A percentile compares a stretch with the other conserved stretches of the same genome.
phyloP scores from a whole-genome alignment of 257 asterid genomes.

The Solanum pimpinellifolium region DNA sequence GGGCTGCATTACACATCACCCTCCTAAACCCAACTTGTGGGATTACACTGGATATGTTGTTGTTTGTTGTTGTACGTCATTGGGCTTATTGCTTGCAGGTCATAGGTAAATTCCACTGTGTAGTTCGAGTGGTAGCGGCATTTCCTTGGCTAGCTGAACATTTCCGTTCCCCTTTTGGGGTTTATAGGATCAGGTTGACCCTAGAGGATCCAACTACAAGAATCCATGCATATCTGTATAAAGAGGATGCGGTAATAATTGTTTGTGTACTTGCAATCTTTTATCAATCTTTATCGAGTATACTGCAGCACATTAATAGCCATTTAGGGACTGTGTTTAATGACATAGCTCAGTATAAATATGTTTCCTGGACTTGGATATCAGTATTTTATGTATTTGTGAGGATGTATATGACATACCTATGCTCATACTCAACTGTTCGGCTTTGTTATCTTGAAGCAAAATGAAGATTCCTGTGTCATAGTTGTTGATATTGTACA shows the following conservation, averaged over 20 bases:
- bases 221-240: constrained; percentile 60
- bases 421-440: not conserved
- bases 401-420: not conserved
- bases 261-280: not conserved
- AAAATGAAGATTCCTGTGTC: not conserved
- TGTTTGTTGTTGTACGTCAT: not conserved
- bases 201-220: constrained; percentile 93
- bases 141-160: constrained; percentile 47
- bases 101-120: constrained; percentile 43
- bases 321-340: not conserved
- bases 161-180: constrained; percentile 43
- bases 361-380: not conserved
- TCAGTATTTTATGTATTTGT: not conserved
- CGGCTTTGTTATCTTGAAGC: not conserved
- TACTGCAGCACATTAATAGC: not conserved
- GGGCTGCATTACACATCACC: not conserved
- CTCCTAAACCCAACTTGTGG: not conserved
- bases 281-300: not conserved
- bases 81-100: constrained; percentile 36
- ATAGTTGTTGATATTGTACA: not conserved
- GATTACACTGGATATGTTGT: not conserved
- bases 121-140: constrained; percentile 60
- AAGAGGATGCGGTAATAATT: constrained; percentile 64
- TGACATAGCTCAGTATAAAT: not conserved
- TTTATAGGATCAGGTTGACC: constrained; percentile 62